phyloP scores from a whole-genome alignment of 371 early-diverging fungal genomes.

The Chytridiales sp. region DNA sequence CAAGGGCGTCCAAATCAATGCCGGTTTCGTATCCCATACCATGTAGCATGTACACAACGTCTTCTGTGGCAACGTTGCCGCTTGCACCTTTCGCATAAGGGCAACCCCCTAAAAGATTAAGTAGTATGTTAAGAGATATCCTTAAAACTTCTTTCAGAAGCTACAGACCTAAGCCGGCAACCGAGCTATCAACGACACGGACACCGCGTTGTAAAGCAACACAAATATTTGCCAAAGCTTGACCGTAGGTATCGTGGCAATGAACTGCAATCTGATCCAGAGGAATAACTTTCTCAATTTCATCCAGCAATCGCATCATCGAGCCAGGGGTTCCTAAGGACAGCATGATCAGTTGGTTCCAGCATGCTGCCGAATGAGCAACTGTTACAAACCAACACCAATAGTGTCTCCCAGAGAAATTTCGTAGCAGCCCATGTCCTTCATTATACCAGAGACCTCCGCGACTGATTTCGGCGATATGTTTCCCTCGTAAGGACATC shows the following conservation, averaged over 20 bases:
- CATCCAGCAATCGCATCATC: conserved; percentile 70
- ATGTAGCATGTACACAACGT: conserved; percentile 90
- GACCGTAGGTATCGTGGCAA: conserved; percentile 97
- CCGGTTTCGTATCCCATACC: conserved; percentile 83
- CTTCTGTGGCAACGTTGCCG: conserved; percentile 96
- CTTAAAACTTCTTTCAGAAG: too few relatives aligned
- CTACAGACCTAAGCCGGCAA: conserved; percentile 76
- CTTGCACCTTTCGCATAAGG: conserved; percentile 96
- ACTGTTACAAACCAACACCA: conserved; percentile 69
- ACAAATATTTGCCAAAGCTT: conserved; percentile 91
- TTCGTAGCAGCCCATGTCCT: conserved; percentile 95
- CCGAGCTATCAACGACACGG: conserved; percentile 88
- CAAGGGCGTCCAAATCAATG: conserved; percentile 70
- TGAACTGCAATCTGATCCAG: conserved; percentile 83
- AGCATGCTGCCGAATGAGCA: background rate
- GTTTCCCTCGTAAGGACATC: conserved; percentile 92
- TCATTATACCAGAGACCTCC: conserved; percentile 67
- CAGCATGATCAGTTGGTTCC: background rate
- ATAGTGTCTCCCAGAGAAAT: conserved; percentile 96
- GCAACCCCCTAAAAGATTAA: conserved; percentile 74
- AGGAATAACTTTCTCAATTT: conserved; percentile 72
- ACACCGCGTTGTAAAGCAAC: conserved; percentile 76
- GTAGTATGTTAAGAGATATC: background rate
- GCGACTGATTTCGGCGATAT: conserved; percentile 74
- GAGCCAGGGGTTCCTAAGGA: conserved; percentile 56